phyloP scores from a whole-genome alignment of 139 green algal genomes.

The Coelastrella sp. region DNA sequence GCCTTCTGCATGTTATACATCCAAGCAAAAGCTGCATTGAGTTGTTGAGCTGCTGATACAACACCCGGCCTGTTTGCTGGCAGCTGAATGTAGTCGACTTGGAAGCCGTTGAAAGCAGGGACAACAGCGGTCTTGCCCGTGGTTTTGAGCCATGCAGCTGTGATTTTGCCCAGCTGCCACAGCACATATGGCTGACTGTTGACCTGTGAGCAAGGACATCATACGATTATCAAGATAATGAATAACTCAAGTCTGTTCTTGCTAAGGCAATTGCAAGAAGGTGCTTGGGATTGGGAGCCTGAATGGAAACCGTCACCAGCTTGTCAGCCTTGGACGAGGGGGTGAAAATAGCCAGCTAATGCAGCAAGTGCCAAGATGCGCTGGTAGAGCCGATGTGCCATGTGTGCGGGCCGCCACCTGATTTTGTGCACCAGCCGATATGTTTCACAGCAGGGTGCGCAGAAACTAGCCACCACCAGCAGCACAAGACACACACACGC shows the following conservation, averaged over 20 bases:
- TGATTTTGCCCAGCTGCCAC: conserved; percentile 12
- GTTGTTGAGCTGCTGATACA: not conserved
- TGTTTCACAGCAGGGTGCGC: too few species aligned
- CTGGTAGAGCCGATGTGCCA: too few species aligned
- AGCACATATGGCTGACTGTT: conserved; percentile 11
- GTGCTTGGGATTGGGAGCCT: too few species aligned
- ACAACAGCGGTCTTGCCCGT: not conserved
- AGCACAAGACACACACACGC: too few species aligned
- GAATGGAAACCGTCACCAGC: too few species aligned
- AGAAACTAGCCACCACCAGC: too few species aligned
- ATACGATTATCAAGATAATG: not conserved
- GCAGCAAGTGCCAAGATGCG: too few species aligned
- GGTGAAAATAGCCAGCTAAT: too few species aligned
- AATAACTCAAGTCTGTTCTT: not conserved
- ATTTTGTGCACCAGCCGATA: too few species aligned
- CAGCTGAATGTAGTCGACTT: conserved; percentile 13
- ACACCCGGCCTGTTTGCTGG: not conserved
- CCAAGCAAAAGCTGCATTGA: conserved; percentile 13
- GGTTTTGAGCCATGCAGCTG: not conserved
- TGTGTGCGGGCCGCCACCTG: too few species aligned
- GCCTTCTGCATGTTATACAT: not conserved
- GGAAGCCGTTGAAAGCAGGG: conserved; percentile 35
- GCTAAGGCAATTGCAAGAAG: not conserved
- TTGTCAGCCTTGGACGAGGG: too few species aligned
- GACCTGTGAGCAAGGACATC: not conserved